phyloP scores from a whole-genome alignment of 129 eudicot species.

The Lactuca saligna region DNA sequence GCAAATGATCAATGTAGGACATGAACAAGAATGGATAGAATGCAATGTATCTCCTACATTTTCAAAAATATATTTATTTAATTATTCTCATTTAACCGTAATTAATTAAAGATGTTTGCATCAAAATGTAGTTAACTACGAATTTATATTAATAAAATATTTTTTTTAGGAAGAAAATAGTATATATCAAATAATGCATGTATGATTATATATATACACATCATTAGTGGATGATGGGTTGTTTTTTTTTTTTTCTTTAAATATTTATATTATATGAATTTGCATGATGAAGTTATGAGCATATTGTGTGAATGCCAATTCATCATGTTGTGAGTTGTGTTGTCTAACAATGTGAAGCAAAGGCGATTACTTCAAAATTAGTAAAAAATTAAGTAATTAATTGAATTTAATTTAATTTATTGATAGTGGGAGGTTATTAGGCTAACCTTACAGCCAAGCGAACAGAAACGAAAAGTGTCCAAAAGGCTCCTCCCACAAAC shows the following conservation, averaged over 20 bases:
- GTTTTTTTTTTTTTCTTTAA: conserved; percentile 5
- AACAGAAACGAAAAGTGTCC: conserved; percentile 83
- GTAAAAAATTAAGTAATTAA: conserved; percentile 3
- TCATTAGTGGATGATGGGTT: conserved; percentile 23
- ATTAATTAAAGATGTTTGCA: neutral
- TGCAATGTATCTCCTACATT: neutral
- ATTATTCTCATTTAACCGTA: neutral
- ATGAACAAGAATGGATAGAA: conserved; percentile 5
- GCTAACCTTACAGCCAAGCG: conserved; percentile 91
- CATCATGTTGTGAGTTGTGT: conserved; percentile 30
- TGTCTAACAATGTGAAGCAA: conserved; percentile 34
- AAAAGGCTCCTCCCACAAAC: conserved; percentile 79
- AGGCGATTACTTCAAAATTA: conserved; percentile 5
- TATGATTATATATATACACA: conserved; percentile 2
- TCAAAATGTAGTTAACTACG: neutral
- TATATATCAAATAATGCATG: conserved; percentile 9
- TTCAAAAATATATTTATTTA: neutral
- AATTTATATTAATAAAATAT: no score
- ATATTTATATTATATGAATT: conserved; percentile 7
- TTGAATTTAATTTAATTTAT: neutral
- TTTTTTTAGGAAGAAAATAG: neutral
- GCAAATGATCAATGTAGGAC: conserved; percentile 37
- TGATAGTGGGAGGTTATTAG: conserved; percentile 5
- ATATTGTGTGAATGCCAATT: conserved; percentile 25
- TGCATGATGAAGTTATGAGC: conserved; percentile 23